Base-by-base conservation (phyloP, 2,329 filamentous ascomycete genomes). In the Pseudogymnoascus sp. region DNA sequence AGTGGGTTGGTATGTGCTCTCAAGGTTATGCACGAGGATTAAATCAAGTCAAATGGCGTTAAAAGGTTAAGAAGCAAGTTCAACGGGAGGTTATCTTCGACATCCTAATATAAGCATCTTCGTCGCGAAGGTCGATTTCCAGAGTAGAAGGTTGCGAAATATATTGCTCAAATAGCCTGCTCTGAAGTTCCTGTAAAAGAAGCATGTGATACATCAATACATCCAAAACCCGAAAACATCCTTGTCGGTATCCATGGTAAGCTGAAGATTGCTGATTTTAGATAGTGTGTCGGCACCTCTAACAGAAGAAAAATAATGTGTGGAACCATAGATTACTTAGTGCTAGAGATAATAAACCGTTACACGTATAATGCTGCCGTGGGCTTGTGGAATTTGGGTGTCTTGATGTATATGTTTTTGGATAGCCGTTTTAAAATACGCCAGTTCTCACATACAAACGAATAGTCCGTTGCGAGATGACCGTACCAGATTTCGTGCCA, bases 241-340 rank as follows among this genome's bases (percentile, higher is more conserved):
- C 82, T 99, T 42, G 81, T 99, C 63, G 93, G 91, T 1, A 86
- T 85, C 0, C 86, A 88, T 67, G 95, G 96, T 5, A 89, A 92
- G 72, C 78, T 99, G 67, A 99, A 99, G 76, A 85, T 99, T 63
- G 95, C 93, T 12, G 96, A 99, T 74, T 99, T 99, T 79, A 95
- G 95, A 42, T 97, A 93, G 95, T 96, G 90, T 74, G 95, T 97
- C 3, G 95, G 95, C 95, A 5, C 95, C 95, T 97, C 96, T 76
- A 96, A 93, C 78, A 82, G 95, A 69, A 84, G 95, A 66, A 89
- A 93, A 72, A 97, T 95, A 63, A 93, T 97, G 86, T 97, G 95
- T 75, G 95, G 95, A 66, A 97, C 95, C n/a, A 85, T 97, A 40
- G 95, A 97, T 77, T 99, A 99, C 76, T 84, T 97, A 14, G 93